Percentiles rank a stretch among this genome's conserved stretches.
Conservation (phyloP, 163 green algal genomes). For the Chloromonas sp. region DNA sequence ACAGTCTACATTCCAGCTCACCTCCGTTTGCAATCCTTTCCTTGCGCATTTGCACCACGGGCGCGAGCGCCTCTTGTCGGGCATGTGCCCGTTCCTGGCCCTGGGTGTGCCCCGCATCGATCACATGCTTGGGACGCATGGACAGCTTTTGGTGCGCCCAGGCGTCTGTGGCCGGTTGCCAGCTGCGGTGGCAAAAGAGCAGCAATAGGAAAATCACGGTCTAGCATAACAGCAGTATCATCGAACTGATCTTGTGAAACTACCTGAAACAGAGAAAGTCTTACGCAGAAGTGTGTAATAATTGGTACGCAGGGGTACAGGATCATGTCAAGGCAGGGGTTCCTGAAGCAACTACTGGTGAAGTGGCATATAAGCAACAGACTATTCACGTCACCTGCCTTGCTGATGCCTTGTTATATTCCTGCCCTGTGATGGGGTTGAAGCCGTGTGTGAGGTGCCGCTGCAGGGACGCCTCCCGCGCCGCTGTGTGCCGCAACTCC, state of each 20-base stretch:
- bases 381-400: not conserved
- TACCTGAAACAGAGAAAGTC: too few species aligned
- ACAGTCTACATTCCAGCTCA: not conserved
- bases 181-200: not conserved
- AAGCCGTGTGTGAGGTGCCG: not conserved
- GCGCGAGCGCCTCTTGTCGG: not conserved
- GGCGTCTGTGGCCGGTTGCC: not conserved
- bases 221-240: not conserved
- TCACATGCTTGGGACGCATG: not conserved
- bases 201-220: not conserved
- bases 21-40: not conserved
- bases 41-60: not conserved
- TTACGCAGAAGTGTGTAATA: too few species aligned
- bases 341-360: too few species aligned
- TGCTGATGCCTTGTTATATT: not conserved
- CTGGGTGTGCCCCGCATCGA: not conserved
- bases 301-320: too few species aligned
- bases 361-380: too few species aligned
- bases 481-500: not conserved
- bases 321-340: too few species aligned
- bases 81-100: not conserved
- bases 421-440: not conserved
- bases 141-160: not conserved
- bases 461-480: not conserved
- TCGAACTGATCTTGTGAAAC: not conserved